These are phyloP conservation scores for Phytophthora sp. DNA, from an alignment of 352 stramenopile species.

Conservation along the genomic window DNA sequence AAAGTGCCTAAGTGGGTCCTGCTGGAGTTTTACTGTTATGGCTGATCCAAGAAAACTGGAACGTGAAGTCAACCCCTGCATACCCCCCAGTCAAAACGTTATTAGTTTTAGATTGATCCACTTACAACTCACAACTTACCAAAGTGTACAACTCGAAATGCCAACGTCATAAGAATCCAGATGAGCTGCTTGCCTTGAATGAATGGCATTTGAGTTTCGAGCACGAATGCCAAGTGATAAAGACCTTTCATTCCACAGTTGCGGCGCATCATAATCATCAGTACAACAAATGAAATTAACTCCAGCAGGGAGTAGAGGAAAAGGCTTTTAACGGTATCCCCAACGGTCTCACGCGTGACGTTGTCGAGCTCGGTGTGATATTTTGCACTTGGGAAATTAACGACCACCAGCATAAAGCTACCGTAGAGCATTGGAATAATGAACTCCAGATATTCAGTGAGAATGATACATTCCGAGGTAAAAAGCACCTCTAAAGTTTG, in stretches of 20 bases:
- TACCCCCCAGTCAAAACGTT: too few relatives aligned
- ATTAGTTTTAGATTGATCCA: neutral
- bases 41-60: neutral
- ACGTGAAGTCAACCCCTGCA: neutral
- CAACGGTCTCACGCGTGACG: neutral
- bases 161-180: constrained; percentile 22
- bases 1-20: too few relatives aligned
- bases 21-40: too few relatives aligned
- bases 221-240: constrained; percentile 41
- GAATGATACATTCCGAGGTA: constrained; percentile 37
- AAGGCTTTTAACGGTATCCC: neutral
- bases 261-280: neutral
- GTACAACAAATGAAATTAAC: constrained; percentile 16
- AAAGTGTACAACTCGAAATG: neutral
- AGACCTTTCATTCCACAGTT: constrained; percentile 8
- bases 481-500: constrained; percentile 30
- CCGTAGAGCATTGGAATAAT: constrained; percentile 34
- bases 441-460: constrained; percentile 40
- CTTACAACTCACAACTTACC: neutral
- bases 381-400: constrained; percentile 19
- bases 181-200: constrained; percentile 39
- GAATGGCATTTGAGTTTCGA: constrained; percentile 29
- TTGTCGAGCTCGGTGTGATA: constrained; percentile 10
- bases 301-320: constrained; percentile 19
- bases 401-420: constrained; percentile 10